Evolutionary conservation across 257 asterid species (phyloP), one percentile per base, ranked within the genome.

Genomic region (Osmanthus fragrans): DNA sequence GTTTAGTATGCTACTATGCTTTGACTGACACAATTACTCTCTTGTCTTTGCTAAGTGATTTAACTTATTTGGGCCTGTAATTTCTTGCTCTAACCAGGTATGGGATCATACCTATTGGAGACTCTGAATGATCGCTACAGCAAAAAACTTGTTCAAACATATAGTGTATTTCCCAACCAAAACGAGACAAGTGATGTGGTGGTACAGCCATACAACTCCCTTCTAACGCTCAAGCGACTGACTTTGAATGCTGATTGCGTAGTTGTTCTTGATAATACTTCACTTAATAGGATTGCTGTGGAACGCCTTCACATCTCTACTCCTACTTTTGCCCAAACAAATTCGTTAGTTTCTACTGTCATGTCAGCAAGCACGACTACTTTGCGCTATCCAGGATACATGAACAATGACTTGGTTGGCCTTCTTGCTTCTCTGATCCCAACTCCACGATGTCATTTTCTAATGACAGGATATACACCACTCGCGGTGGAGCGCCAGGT

Each of bases 301-400:
- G 98, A 94, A 85, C 88, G 97, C 82, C 96, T 93, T 70, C 98
- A 96, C 83, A 90, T 96, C 29, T 49, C 94, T 23, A 96, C 96
- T 81, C 99, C 99, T 66, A 93, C 99, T 64, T 96, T 96, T 85
- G 86, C 95, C 63, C 94, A 96, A 88, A 96, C 97, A 82, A 96
- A 93, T 82, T 96, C 98, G 76, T 86, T 93, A 75, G 99, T 96
- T 82, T 96, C 99, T 72, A 96, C 99, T 68, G 99, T 96, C 72
- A 96, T 96, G 98, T 93, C 98, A 64, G 99, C 99, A 70, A 96
- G 99, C 86, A 96, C 99, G 42, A 96, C 99, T 36, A 96, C 99
- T 19, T 81, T 96, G 78, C 92, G 99, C 5, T 96, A 96, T 86
- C 98, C 98, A 51, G 99, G 99, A 81, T 96, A 96, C 81, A 96